phyloP scores from a whole-genome alignment of 2,329 filamentous ascomycete genomes.

The Fusarium incarnatum region DNA sequence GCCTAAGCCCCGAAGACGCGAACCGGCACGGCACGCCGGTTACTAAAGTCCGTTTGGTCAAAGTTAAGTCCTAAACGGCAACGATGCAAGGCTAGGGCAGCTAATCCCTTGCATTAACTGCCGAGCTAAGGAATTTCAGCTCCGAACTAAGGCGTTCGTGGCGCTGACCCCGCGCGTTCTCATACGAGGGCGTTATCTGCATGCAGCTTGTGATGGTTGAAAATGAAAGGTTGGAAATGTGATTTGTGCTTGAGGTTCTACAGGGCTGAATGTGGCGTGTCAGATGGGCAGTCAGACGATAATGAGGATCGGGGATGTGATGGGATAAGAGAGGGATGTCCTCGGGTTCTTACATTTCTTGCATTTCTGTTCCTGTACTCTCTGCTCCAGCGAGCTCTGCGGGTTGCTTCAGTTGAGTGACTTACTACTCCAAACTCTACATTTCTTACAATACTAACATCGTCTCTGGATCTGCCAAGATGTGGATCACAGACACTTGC shows the following conservation, averaged over 20 bases:
- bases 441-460: accelerated
- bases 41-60: neutral
- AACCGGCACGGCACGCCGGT: neutral
- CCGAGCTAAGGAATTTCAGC: neutral
- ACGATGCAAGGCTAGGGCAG: neutral
- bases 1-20: neutral
- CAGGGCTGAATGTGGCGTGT: neutral
- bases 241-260: neutral
- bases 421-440: accelerated
- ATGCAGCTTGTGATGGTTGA: neutral
- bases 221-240: neutral
- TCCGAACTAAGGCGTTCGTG: neutral
- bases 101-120: neutral
- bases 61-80: no score
- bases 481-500: slow-evolving; percentile 17
- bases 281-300: neutral
- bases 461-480: neutral
- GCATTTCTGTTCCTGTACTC: neutral
- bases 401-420: no score
- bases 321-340: neutral
- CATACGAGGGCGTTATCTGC: neutral
- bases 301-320: neutral
- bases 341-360: no score
- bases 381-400: neutral
- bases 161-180: neutral